Percentiles rank a stretch among this genome's conserved stretches.
These are phyloP conservation scores for Oryza meridionalis DNA, from an alignment of 176 grass and related monocot species.

Conservation along the genomic window DNA sequence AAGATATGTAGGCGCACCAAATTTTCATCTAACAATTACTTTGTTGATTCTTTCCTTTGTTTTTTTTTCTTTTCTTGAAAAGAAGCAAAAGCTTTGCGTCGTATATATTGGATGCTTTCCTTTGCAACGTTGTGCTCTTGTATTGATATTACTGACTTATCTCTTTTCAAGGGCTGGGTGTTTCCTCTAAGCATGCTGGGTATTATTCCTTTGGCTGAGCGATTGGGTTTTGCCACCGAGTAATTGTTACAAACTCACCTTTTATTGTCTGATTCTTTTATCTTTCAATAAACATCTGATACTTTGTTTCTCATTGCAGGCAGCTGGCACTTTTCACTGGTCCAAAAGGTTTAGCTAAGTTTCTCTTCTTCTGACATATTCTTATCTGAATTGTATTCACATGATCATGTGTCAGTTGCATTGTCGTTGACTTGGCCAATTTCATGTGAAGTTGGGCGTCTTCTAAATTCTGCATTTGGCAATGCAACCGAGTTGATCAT, in stretches of 20 bases:
- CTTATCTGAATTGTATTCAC: slow-evolving; percentile 11
- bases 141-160: background rate
- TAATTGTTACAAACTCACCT: slow-evolving; percentile 26
- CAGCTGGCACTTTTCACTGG: slow-evolving; percentile 76
- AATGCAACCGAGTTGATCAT: slow-evolving; percentile 87
- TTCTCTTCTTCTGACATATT: slow-evolving; percentile 36
- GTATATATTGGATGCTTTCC: no score
- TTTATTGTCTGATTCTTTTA: background rate
- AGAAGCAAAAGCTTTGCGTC: no score
- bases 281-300: slow-evolving; percentile 36
- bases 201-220: slow-evolving; percentile 83
- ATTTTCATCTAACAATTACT: background rate
- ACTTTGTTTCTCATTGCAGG: slow-evolving; percentile 44
- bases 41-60: background rate
- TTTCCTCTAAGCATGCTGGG: slow-evolving; percentile 73
- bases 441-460: slow-evolving; percentile 56
- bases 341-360: slow-evolving; percentile 61
- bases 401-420: background rate
- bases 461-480: slow-evolving; percentile 76
- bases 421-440: slow-evolving; percentile 1
- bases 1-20: slow-evolving; percentile 47
- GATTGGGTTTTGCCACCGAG: slow-evolving; percentile 74
- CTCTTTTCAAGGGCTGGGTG: slow-evolving; percentile 60
- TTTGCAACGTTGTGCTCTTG: background rate
- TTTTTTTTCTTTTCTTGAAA: background rate